Base-by-base conservation (phyloP, 768 basidiomycete genomes). In the Lentinula raphanica region DNA sequence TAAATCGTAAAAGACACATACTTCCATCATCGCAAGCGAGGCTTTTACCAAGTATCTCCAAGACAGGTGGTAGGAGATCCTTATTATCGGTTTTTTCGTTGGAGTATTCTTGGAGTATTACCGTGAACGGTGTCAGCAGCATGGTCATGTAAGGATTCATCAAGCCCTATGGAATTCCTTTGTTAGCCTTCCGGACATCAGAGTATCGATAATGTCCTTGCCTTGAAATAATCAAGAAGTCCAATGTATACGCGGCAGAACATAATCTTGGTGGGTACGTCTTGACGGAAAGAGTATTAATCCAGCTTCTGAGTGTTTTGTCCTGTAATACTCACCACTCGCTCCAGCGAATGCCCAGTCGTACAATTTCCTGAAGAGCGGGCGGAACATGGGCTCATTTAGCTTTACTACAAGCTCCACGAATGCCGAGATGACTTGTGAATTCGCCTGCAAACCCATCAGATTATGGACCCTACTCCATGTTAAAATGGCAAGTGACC, bases 121-220 rank as follows among this genome's bases (percentile, higher is more conserved):
- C 84, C 46, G 82, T 69, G 45, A 91, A 82, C 9, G 90, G 82
- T 59, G 79, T 78, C 39, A 94, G 68, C 45, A 94, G 69, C 71
- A 87, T 86, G 7, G 87, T 80, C 79, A 93, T 90, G 72, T 98
- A 98, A 0, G 95, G 92, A 15, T 87, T 90, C 83, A 98, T 93
- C 65, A 98, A 76, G 23, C 76, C 83, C 91, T 93, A 59, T 12
- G n/a, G 28, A 23, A 36, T 35, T 23, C 55, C 23, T 13, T 17
- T 54, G 27, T 42, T 15, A 54, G 19, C 17, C 19, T 32, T 31
- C 15, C 21, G 19, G 11, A 15, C 3, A 19, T 12, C 17, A 15
- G 11, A 17, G 38, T 12, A 12, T 13, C 28, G 11, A 46, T 0
- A 5, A 36, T n/a, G 7, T 36, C 61, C 75, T 62, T 65, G 87